Conservation (phyloP, 257 asterid species). For the Solanum acaule region DNA sequence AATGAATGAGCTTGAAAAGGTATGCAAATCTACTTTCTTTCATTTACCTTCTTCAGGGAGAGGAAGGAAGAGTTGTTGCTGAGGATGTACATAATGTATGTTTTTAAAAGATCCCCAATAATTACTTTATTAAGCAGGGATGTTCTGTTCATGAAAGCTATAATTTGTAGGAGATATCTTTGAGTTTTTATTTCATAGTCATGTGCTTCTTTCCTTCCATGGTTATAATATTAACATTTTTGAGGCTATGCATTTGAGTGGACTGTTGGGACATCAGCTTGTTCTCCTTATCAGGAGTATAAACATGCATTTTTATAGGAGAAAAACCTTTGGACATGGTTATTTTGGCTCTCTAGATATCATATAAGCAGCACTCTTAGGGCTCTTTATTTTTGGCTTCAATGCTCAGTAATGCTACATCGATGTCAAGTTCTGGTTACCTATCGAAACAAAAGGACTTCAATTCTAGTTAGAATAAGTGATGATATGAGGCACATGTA, state of each 20-base stretch:
- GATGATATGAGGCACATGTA: not conserved
- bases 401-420: not conserved
- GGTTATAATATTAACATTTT: not conserved
- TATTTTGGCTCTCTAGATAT: not conserved
- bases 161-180: not conserved
- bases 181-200: not conserved
- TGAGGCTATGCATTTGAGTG: not conserved
- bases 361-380: not conserved
- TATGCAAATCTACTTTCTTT: constrained; percentile 4
- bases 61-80: not conserved
- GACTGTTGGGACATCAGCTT: not conserved
- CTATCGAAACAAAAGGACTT: not conserved
- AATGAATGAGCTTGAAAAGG: constrained; percentile 83
- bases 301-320: not conserved
- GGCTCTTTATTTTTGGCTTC: not conserved
- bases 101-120: not conserved
- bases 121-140: not conserved
- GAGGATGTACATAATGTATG: not conserved
- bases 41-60: not conserved
- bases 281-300: not conserved
- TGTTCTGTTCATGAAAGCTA: not conserved
- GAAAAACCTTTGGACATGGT: not conserved
- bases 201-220: not conserved
- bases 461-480: not conserved
- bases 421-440: not conserved